Base-by-base conservation (phyloP, 2,329 filamentous ascomycete genomes). In the Sarocladium strictum region DNA sequence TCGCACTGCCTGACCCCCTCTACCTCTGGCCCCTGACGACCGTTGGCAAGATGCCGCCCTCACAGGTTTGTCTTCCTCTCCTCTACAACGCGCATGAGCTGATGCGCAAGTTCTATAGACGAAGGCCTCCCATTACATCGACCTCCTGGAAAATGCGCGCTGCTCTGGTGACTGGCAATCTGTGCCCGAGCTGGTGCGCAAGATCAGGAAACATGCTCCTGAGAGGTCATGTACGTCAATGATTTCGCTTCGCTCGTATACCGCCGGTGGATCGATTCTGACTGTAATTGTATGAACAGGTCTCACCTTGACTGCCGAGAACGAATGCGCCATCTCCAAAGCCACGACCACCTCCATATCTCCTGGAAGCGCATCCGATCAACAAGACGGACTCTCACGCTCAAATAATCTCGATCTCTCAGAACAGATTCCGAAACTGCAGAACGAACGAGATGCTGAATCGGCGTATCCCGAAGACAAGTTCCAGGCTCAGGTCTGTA, bases 171-270 rank as follows among this genome's bases (percentile, higher is more conserved):
- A 85, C 69, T 99, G 94, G 94, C 78, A 84, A 61, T 84, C 89
- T 27, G 81, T 97, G 27, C 89, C 90, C 24, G 93, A 97, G 73
- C 80, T 96, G 59, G 86, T 94, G 64, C 85, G 93, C 68, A 99
- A 99, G 73, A 81, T 97, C 65, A 88, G 87, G 65, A 97, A 99
- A 72, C 93, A 99, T 79, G 89, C 91, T 63, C 87, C 91, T 38
- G 83, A 89, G 58, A 83, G 89, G 69, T 82, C 83, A 72, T 96
- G 93, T 97, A 86, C 63, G 83, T 66, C 59, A 55, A 19, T n/a
- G 11, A 49, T 32, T 32, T 6, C 12, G 29, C 29, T 7, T 19
- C 15, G 17, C 24, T 23, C 26, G 10, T 6, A n/a, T 32, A 12
- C 11, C 7, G 5, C 10, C 27, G 27, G 35, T 11, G 21, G 47